phyloP scores from a whole-genome alignment of 495 filamentous ascomycete species.

The Penicillium riverlandense region DNA sequence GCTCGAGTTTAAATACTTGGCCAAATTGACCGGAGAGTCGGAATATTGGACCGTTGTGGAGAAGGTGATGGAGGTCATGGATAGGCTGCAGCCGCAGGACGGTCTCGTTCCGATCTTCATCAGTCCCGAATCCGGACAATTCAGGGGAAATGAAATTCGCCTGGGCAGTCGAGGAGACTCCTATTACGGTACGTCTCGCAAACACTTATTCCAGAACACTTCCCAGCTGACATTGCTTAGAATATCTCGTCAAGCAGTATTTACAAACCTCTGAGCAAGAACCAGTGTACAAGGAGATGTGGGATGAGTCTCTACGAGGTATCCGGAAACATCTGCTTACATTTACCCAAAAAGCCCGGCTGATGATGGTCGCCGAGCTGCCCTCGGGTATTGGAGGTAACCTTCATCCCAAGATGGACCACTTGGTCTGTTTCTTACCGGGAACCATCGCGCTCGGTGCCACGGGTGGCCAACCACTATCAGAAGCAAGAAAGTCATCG shows the following conservation, averaged over 20 bases:
- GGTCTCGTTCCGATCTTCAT: constrained; percentile 91
- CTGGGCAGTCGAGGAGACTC: constrained; percentile 91
- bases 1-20: constrained; percentile 95
- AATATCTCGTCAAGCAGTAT: constrained; percentile 96
- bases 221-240: constrained; percentile 25
- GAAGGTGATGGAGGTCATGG: constrained; percentile 83
- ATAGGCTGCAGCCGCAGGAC: constrained; percentile 67
- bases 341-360: constrained; percentile 69
- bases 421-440: constrained; percentile 95
- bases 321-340: constrained; percentile 88
- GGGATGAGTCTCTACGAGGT: constrained; percentile 77
- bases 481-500: constrained; percentile 61
- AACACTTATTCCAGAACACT: background rate
- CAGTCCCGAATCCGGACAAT: constrained; percentile 67
- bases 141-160: constrained; percentile 77
- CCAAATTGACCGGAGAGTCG: constrained; percentile 87
- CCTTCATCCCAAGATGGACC: constrained; percentile 89
- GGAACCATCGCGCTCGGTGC: constrained; percentile 88
- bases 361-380: constrained; percentile 83
- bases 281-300: constrained; percentile 82
- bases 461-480: constrained; percentile 68
- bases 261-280: constrained; percentile 86
- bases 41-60: constrained; percentile 87
- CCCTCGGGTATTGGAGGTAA: constrained; percentile 59
- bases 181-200: constrained; percentile 62